Conservation (phyloP, 176 grass and related monocot species). For the Elymus sibiricus region DNA sequence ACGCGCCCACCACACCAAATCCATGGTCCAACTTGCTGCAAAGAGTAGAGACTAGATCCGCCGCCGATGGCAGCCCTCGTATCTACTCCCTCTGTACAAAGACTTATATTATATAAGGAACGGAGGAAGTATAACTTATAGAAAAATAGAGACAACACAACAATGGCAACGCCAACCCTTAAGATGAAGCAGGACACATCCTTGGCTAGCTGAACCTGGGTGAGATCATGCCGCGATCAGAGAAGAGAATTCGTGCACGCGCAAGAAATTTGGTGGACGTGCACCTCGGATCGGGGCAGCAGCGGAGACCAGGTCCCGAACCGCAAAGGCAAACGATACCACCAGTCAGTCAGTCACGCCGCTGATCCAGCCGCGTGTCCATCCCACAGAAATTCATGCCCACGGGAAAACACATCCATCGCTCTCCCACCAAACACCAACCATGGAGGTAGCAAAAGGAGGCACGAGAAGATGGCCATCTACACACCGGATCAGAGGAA, state of each 20-base stretch:
- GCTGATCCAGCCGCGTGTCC: background rate
- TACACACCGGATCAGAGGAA: background rate
- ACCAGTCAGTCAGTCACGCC: background rate
- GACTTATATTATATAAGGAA: no score
- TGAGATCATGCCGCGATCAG: no score
- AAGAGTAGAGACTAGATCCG: no score
- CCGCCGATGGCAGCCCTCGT: no score
- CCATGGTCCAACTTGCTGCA: no score
- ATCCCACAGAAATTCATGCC: background rate
- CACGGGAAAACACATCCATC: background rate
- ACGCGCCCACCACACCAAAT: no score
- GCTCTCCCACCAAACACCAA: slow-evolving; percentile 19
- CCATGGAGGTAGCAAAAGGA: background rate
- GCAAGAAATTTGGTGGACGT: background rate
- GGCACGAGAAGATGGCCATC: background rate
- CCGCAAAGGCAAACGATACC: background rate
- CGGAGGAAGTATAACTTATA: no score
- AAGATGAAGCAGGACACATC: no score
- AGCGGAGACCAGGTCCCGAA: background rate
- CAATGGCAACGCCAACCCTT: no score
- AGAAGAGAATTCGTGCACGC: background rate
- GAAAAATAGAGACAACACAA: no score
- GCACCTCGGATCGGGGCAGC: background rate
- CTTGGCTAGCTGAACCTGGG: no score
- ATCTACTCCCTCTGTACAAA: no score